Evolutionary conservation across 345 rosid genomes (phyloP).

Genomic region (Citrus sp.): DNA sequence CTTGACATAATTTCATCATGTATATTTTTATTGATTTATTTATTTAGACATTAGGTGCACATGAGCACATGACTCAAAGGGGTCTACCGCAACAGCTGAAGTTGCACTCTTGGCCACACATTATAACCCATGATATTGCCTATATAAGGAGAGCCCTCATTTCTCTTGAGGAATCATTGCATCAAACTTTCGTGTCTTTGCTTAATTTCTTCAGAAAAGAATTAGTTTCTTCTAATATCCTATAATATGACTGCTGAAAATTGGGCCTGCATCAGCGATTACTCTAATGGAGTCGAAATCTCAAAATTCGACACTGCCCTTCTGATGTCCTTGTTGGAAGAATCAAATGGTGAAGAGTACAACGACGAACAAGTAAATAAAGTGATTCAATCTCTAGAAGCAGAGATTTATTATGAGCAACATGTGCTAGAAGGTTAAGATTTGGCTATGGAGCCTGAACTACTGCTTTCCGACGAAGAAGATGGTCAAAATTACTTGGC

Average conservation of each 20-base stretch:
- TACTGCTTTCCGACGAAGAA: background rate
- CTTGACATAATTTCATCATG: background rate
- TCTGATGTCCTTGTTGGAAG: conserved; percentile 40
- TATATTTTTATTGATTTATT: background rate
- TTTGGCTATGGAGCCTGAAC: background rate
- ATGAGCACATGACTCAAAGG: background rate
- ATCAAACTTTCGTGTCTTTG: background rate
- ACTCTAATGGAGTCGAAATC: conserved; percentile 14
- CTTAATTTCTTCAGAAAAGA: background rate
- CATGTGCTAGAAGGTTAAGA: background rate
- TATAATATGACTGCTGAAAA: conserved; percentile 27
- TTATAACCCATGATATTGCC: background rate
- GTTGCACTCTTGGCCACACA: background rate
- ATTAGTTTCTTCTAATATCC: background rate
- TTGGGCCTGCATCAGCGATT: background rate
- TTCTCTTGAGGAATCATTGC: background rate
- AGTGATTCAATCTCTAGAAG: conserved; percentile 48
- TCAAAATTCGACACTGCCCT: conserved; percentile 28
- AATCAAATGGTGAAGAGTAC: conserved; percentile 29
- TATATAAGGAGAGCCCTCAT: background rate
- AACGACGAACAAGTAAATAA: conserved; percentile 40
- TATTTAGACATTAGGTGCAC: background rate
- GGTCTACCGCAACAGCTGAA: background rate
- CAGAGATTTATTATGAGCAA: conserved; percentile 35
- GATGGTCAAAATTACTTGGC: background rate